A percentile compares a stretch with the other conserved stretches of the same genome.
These are phyloP conservation scores for Annulohypoxylon bovei DNA, from an alignment of 495 filamentous ascomycete species.

Conservation along the genomic window DNA sequence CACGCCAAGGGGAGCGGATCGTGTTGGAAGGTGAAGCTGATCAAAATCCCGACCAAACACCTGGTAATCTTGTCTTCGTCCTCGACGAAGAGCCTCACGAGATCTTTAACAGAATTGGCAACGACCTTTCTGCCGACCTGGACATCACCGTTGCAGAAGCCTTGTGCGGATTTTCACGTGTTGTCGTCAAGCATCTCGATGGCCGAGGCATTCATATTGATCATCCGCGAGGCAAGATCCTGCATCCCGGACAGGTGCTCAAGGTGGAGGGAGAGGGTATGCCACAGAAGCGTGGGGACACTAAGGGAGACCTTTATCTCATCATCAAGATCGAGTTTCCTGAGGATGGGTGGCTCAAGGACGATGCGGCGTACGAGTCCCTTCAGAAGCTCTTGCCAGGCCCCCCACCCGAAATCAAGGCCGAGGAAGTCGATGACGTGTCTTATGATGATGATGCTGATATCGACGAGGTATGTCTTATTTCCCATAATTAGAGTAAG, in stretches of 20 bases:
- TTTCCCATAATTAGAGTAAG: conserved; percentile 15
- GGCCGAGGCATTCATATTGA: conserved; percentile 87
- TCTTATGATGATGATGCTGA: conserved; percentile 81
- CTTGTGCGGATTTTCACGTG: conserved; percentile 86
- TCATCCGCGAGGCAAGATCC: conserved; percentile 76
- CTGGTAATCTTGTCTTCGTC: conserved; percentile 91
- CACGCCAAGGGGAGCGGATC: conserved; percentile 88
- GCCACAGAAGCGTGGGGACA: conserved; percentile 86
- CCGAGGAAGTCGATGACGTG: conserved; percentile 85
- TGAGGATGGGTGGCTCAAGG: conserved; percentile 80
- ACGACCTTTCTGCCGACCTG: conserved; percentile 83
- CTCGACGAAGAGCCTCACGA: conserved; percentile 84
- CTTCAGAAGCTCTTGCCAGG: conserved; percentile 78
- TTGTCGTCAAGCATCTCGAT: conserved; percentile 92
- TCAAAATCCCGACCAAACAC: conserved; percentile 88
- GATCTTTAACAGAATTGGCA: conserved; percentile 79
- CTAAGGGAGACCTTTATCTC: conserved; percentile 87
- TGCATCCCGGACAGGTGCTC: conserved; percentile 83
- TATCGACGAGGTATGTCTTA: conserved; percentile 74
- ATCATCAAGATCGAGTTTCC: conserved; percentile 89
- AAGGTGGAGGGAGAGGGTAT: conserved; percentile 91
- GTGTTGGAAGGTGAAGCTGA: conserved; percentile 94
- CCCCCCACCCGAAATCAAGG: conserved; percentile 65
- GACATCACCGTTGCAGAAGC: conserved; percentile 85
- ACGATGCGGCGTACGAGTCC: conserved; percentile 70